phyloP scores from a whole-genome alignment of 495 filamentous ascomycete genomes.

The Chaetomium cochliodes region DNA sequence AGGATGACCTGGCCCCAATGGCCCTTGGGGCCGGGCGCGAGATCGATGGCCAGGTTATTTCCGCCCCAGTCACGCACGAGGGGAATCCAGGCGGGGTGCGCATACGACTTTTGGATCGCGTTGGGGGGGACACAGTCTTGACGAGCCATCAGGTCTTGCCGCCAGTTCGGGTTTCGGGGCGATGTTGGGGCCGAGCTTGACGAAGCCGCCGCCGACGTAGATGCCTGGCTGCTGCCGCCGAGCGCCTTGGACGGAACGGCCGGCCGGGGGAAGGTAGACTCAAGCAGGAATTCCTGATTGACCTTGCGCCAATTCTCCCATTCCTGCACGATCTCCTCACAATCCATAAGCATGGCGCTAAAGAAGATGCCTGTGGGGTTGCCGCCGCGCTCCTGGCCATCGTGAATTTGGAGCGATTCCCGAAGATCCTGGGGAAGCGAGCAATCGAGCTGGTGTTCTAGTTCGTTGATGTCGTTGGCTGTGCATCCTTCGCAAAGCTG shows the following conservation, averaged over 20 bases:
- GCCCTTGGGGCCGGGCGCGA: constrained; percentile 86
- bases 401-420: constrained; percentile 86
- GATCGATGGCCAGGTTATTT: constrained; percentile 91
- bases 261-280: constrained; percentile 54
- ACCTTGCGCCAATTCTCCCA: constrained; percentile 96
- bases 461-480: constrained; percentile 90
- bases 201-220: constrained; percentile 45
- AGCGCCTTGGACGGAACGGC: constrained; percentile 65
- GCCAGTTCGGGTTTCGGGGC: constrained; percentile 67
- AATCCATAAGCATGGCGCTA: constrained; percentile 91
- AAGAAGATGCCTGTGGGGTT: constrained; percentile 91
- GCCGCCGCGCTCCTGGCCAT: constrained; percentile 93
- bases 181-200: constrained; percentile 43
- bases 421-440: constrained; percentile 90
- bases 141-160: constrained; percentile 76
- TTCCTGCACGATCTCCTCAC: constrained; percentile 97
- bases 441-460: constrained; percentile 95
- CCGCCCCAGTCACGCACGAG: constrained; percentile 97
- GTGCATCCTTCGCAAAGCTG: constrained; percentile 90
- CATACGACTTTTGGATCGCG: constrained; percentile 88
- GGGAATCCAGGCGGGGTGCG: constrained; percentile 94
- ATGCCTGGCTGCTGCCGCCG: constrained; percentile 54
- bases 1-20: constrained; percentile 96
- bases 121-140: constrained; percentile 87
- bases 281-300: constrained; percentile 78